A percentile compares a stretch with the other conserved stretches of the same genome.
These are phyloP conservation scores for Biscutella auriculata DNA, from an alignment of 441 rosid genomes.

Conservation along the genomic window DNA sequence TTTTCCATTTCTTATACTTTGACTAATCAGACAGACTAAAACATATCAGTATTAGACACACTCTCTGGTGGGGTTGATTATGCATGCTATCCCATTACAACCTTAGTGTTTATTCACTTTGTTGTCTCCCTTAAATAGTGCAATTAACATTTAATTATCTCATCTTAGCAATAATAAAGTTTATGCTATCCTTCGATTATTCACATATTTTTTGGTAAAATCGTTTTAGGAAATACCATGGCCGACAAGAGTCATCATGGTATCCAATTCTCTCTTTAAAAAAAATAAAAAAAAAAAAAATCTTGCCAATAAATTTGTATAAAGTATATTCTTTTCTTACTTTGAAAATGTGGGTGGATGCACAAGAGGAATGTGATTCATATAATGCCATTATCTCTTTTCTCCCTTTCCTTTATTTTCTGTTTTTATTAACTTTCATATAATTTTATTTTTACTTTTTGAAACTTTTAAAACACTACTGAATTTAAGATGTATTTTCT, in stretches of 20 bases:
- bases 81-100: conserved; percentile 13
- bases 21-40: conserved; percentile 12
- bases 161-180: conserved; percentile 3
- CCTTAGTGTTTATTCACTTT: conserved; percentile 17
- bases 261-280: conserved; percentile 5
- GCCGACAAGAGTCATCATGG: conserved; percentile 20
- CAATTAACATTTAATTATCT: conserved; percentile 16
- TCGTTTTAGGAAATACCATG: conserved; percentile 6
- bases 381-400: conserved; percentile 9
- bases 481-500: not conserved
- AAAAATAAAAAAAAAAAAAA: too few relatives aligned
- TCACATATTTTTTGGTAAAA: not conserved
- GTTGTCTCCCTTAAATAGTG: conserved; percentile 16
- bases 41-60: not conserved
- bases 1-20: not conserved
- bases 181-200: conserved; percentile 5
- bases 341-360: conserved; percentile 13
- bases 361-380: conserved; percentile 16
- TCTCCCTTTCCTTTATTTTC: not conserved
- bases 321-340: conserved; percentile 21
- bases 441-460: not conserved
- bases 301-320: conserved; percentile 1
- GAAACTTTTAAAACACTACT: not conserved
- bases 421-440: conserved; percentile 2
- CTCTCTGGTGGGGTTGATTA: conserved; percentile 8